Evolutionary conservation across 2,329 filamentous ascomycete species (phyloP), one percentile per base, ranked within the genome.

Genomic region (Geosmithia putterillii): DNA sequence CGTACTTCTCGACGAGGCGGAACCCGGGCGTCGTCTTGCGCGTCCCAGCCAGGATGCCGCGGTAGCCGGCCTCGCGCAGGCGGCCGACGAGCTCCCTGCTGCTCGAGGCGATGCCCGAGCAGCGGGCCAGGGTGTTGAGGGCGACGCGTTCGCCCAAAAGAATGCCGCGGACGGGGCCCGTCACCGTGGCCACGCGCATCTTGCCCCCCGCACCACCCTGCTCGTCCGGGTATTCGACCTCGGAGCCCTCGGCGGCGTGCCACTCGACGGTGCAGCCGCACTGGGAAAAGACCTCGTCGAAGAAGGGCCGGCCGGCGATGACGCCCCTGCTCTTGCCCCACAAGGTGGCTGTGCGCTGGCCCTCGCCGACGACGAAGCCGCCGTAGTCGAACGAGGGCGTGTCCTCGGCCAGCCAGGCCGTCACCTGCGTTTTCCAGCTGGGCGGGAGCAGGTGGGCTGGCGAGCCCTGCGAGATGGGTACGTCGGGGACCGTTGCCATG

Each of bases 11-110:
- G 9, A 96, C 89, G 4, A 96, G 68, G 10, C 92, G 75, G 66
- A 96, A 98, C 0, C 92, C 92, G 0, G 92, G 92, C 0, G 92
- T 98, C 0, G 92, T 98, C 70, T 98, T 98, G 57, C 92, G 76
- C 39, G 92, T 98, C 38, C 92, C 92, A 0, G 92, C 90, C n/a
- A 98, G 69, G 2, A 81, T 82, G 46, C 90, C 90, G 22, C 67
- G 69, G 66, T 90, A 96, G 3, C 89, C 89, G 3, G 77, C 79
- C 14, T 63, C 64, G 43, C 78, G 68, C 44, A 83, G 65, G 46
- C 73, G 66, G 19, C 64, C 54, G 20, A 82, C 62, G 54, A 84
- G 67, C 12, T 65, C 62, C 2, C 68, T 62, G 47, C 71, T 79
- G 57, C 73, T 80, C 15, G 83, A 86, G 17, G 92, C 92, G 49